Conservation (phyloP, 208 protist genomes). For the Trypanosoma grayi region DNA sequence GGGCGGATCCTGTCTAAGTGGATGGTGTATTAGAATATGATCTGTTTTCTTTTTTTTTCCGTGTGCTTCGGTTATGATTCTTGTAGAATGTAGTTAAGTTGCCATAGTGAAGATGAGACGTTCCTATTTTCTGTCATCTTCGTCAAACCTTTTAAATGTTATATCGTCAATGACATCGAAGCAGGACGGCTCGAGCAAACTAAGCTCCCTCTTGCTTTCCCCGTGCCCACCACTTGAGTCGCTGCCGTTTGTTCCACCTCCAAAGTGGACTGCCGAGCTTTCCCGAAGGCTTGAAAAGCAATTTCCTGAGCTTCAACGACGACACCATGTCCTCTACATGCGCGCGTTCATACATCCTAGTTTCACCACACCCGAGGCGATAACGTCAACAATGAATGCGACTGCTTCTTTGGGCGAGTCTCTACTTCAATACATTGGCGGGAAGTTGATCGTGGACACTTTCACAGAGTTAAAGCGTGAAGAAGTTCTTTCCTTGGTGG, state of each 20-base stretch:
- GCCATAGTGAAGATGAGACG: constrained; percentile 15
- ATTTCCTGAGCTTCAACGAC: constrained; percentile 57
- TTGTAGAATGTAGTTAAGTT: not conserved
- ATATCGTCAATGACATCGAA: constrained; percentile 14
- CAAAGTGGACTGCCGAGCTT: constrained; percentile 80
- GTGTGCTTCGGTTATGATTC: constrained; percentile 10
- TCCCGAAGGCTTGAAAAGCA: constrained; percentile 49
- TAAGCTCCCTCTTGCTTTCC: constrained; percentile 27
- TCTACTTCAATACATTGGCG: constrained; percentile 40
- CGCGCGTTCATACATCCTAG: constrained; percentile 84
- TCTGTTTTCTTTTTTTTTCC: constrained; percentile 3
- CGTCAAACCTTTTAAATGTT: constrained; percentile 11
- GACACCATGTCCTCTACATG: constrained; percentile 56
- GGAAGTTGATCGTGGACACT: constrained; percentile 46
- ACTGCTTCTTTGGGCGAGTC: constrained; percentile 58
- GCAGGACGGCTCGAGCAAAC: not conserved
- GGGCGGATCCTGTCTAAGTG: no score
- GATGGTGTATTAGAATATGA: no score
- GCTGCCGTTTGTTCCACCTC: constrained; percentile 78
- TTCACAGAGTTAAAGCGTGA: constrained; percentile 59
- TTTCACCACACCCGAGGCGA: constrained; percentile 62
- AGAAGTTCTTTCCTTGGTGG: constrained; percentile 51
- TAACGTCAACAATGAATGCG: constrained; percentile 57
- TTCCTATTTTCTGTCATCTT: constrained; percentile 18
- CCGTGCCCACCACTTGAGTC: constrained; percentile 37